Percentiles rank a stretch among this genome's conserved stretches.
Conservation (phyloP, 108 stramenopile species). For the Nitzschia putrida region DNA sequence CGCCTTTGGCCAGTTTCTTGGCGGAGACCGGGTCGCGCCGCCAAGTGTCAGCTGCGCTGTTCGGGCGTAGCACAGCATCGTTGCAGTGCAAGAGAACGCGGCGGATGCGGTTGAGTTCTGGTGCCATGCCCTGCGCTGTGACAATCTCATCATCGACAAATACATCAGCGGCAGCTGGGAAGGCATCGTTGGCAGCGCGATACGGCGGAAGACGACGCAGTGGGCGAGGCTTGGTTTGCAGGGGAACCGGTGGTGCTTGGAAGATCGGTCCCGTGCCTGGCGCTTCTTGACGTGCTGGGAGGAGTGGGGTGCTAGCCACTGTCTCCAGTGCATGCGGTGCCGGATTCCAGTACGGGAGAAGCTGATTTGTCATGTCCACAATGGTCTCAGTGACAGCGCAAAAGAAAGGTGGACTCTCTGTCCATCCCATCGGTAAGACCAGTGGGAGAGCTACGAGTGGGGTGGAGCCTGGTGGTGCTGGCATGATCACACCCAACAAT, state of each 20-base stretch:
- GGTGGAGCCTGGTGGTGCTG: slow-evolving; percentile 2
- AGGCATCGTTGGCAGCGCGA: too few species aligned
- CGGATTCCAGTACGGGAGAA: not conserved
- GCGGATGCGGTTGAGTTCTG: not conserved
- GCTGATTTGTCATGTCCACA: slow-evolving; percentile 31
- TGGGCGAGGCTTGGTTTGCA: not conserved
- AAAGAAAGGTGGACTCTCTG: slow-evolving; percentile 19
- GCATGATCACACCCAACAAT: slow-evolving; percentile 32
- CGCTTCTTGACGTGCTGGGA: too few species aligned
- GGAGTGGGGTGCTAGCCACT: too few species aligned
- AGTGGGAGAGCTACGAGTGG: slow-evolving; percentile 25
- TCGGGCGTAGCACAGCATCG: too few species aligned
- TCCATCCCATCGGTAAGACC: not conserved
- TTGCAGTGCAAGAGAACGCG: slow-evolving; percentile 30
- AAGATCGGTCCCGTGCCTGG: too few species aligned
- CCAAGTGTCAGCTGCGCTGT: slow-evolving; percentile 39
- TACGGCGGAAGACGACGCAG: not conserved
- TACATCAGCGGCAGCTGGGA: too few species aligned
- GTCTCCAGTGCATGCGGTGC: slow-evolving; percentile 21
- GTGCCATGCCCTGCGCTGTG: slow-evolving; percentile 26
- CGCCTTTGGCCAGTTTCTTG: slow-evolving; percentile 45
- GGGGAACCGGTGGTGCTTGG: not conserved
- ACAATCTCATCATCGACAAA: slow-evolving; percentile 50
- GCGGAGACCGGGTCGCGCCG: too few species aligned
- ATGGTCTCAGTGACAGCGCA: slow-evolving; percentile 38